Evolutionary conservation across 306 rosid genomes (phyloP), one percentile per base, ranked within the genome.

Genomic region (Pachyrhizus erosus): DNA sequence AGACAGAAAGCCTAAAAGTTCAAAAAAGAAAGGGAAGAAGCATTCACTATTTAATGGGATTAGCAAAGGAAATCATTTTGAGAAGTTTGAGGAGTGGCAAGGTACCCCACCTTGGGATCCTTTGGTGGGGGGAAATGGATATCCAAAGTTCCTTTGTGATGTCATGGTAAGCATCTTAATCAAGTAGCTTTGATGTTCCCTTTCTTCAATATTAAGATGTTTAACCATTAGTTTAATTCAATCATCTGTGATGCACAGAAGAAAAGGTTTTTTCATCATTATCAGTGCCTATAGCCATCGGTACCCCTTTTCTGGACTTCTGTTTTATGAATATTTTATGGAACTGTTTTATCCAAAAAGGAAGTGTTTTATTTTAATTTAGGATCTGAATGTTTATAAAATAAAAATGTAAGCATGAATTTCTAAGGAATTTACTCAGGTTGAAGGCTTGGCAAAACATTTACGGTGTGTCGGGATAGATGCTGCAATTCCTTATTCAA

Each of bases 371-470:
- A 29, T 81, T 83, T 20, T 61, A 46, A 40, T 81, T 15, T 86
- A 34, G 42, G 29, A 69, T 71, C 64, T 86, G 58, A 72, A 68
- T 60, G 37, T 83, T 75, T 62, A 15, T 75, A 45, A 66, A 26
- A 74, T 46, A 15, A 52, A 84, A 21, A 13, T 67, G 52, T 60
- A 60, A 70, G 78, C 62, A 75, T 79, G 48, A 76, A 55, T 78
- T 86, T 83, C 70, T 78, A 69, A 33, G 61, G 42, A 66, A 48
- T 84, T 77, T 82, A 72, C 83, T 84, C 91, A 95, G 98, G 96
- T 93, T 75, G 98, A 91, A 90, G 98, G 99, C 80, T 88, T 95
- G 86, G 99, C 98, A 71, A 95, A 95, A 89, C 97, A 95, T 88
- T 86, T 95, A 87, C 89, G 98, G 12, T 95, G 98, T 75, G 97